Evolutionary conservation across 2,329 filamentous ascomycete species (phyloP), one percentile per base, ranked within the genome.

Genomic region (Exophiala viscosa): DNA sequence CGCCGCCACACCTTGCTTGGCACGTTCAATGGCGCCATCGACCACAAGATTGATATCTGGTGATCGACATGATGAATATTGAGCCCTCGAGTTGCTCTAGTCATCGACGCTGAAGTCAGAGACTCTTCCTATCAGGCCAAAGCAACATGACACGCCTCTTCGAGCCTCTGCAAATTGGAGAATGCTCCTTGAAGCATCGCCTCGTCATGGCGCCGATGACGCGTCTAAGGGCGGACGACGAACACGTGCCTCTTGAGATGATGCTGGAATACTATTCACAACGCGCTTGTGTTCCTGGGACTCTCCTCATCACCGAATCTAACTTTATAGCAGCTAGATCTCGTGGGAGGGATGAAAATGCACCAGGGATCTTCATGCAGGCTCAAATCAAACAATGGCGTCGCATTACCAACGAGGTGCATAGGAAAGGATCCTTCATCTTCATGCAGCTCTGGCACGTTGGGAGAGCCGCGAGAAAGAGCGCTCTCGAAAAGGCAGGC

Each of bases 151-250:
- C 48, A 20, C 43, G 44, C 13, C 40, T 53, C 8, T 54, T 54
- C 36, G 23, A 31, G 11, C 41, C 51, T 4, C 11, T 54, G 2
- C 33, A 41, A 10, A 28, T 54, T 15, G 51, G 51, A 17, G n/a
- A 44, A 8, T 18, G 38, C 13, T 13, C 35, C 6, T 15, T 50
- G 7, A 34, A 35, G 5, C 78, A 82, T 58, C 75, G 80, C 47
- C 66, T 83, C 18, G 68, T 78, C 35, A 64, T 77, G 58, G 75
- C 78, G 1, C 76, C 81, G 2, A 64, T 82, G 48, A 82, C 79
- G 3, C 73, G 80, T n/a, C 76, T 76, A 57, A 72, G 80, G 20
- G 76, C 76, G 11, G 74, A 72, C 3, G 70, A 70, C 6, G 57
- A 67, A 10, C 60, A 66, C 4, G 74, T 72, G 28, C 76, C 72